A percentile compares a stretch with the other conserved stretches of the same genome.
Conservation (phyloP, 148 eudicot genomes). For the Chenopodium formosanum region DNA sequence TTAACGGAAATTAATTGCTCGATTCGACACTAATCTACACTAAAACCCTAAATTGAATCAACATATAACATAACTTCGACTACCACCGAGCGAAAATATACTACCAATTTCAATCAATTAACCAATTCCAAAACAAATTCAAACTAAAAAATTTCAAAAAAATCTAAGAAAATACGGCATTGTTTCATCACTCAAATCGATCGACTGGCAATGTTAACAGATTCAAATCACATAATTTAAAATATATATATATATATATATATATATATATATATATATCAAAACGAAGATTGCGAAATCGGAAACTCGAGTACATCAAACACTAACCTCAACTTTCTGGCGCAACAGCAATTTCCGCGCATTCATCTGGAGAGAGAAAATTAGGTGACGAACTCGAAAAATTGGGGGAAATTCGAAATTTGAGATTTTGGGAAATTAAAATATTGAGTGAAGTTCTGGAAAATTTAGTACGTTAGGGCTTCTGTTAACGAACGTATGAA, state of each 20-base stretch:
- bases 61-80: neutral
- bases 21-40: neutral
- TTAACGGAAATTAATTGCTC: too few relatives aligned
- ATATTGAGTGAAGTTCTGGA: neutral
- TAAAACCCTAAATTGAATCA: neutral
- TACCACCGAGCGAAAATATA: neutral
- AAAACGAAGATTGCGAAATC: neutral
- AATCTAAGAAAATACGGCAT: neutral
- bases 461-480: conserved; percentile 7
- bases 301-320: neutral
- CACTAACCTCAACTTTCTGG: conserved; percentile 31
- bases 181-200: neutral
- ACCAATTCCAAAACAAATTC: neutral
- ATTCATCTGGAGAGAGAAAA: conserved; percentile 18
- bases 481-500: neutral
- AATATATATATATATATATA: too few relatives aligned
- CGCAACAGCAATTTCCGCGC: conserved; percentile 22
- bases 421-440: neutral
- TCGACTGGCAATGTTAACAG: neutral
- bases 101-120: conserved; percentile 5
- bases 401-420: neutral
- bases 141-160: neutral
- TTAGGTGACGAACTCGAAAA: neutral
- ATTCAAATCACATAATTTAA: neutral
- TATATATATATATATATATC: too few relatives aligned